phyloP scores from a whole-genome alignment of 2,329 filamentous ascomycete genomes.

The Ophiosphaerella korrae region DNA sequence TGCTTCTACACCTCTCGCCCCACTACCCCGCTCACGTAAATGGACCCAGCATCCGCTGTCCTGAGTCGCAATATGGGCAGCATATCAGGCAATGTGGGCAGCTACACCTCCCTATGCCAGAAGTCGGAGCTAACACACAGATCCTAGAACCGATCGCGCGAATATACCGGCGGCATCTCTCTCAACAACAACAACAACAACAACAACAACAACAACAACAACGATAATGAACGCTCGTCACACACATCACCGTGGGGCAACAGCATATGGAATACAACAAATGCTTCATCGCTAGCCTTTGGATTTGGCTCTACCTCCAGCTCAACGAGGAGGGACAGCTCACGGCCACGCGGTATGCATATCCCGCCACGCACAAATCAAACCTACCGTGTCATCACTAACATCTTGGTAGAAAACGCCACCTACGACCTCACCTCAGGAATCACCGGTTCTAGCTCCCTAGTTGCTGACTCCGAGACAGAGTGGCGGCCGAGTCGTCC shows the following conservation, averaged over 20 bases:
- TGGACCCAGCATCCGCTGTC: slow-evolving; percentile 21
- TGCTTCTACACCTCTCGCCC: slow-evolving; percentile 7
- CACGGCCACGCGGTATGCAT: slow-evolving; percentile 39
- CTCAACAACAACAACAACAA: slow-evolving; percentile 36
- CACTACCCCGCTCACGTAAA: slow-evolving; percentile 13
- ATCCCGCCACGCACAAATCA: not conserved
- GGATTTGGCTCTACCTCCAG: slow-evolving; percentile 33
- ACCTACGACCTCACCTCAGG: slow-evolving; percentile 52
- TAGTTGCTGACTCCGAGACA: slow-evolving; percentile 71
- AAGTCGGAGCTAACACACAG: slow-evolving; percentile 6
- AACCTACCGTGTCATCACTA: slow-evolving; percentile 6
- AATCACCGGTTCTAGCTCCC: slow-evolving; percentile 71
- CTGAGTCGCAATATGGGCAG: slow-evolving; percentile 33
- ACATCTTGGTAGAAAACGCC: slow-evolving; percentile 35
- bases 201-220: too few species aligned
- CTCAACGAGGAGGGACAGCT: slow-evolving; percentile 37
- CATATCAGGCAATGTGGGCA: slow-evolving; percentile 41
- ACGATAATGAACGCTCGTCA: slow-evolving; percentile 34
- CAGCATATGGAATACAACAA: slow-evolving; percentile 45
- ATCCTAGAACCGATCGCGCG: slow-evolving; percentile 36
- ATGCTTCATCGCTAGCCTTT: slow-evolving; percentile 1
- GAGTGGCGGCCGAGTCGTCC: slow-evolving; percentile 64
- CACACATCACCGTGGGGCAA: slow-evolving; percentile 38
- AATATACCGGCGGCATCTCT: slow-evolving; percentile 33
- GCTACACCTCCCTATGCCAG: not conserved